Percentiles rank a stretch among this genome's conserved stretches.
Conservation (phyloP, 2,329 filamentous ascomycete genomes). For the Colletotrichum abscissum region DNA sequence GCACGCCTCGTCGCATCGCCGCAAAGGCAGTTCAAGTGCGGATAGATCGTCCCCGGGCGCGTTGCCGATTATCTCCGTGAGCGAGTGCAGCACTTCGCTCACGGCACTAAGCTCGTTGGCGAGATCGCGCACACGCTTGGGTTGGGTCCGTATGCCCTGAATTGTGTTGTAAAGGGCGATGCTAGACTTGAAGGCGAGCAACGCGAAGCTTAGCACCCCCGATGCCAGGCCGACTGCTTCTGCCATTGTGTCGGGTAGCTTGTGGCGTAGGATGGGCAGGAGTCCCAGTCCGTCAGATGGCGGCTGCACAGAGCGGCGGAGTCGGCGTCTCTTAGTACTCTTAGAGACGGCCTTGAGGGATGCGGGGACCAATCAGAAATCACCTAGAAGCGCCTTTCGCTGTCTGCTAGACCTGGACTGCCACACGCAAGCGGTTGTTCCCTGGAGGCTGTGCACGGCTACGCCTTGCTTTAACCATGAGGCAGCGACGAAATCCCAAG, state of each 20-base stretch:
- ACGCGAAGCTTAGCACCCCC: slow-evolving; percentile 33
- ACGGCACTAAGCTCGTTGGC: slow-evolving; percentile 51
- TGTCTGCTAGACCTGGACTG: too few species aligned
- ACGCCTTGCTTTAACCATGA: too few species aligned
- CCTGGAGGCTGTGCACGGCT: too few species aligned
- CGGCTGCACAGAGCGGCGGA: too few species aligned
- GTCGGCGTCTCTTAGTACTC: too few species aligned
- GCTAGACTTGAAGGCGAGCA: slow-evolving; percentile 39
- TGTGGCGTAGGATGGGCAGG: background rate
- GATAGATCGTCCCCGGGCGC: slow-evolving; percentile 33
- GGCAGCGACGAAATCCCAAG: too few species aligned
- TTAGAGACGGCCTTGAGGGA: too few species aligned
- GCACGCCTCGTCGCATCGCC: slow-evolving; percentile 54
- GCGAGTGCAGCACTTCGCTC: slow-evolving; percentile 49
- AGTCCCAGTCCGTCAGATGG: too few species aligned
- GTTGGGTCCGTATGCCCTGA: slow-evolving; percentile 33
- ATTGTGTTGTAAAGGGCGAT: slow-evolving; percentile 34
- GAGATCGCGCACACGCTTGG: slow-evolving; percentile 51
- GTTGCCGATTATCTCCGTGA: slow-evolving; percentile 41
- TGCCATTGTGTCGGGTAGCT: slow-evolving; percentile 33
- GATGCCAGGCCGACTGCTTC: slow-evolving; percentile 35
- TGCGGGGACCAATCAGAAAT: too few species aligned
- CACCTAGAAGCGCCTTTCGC: too few species aligned
- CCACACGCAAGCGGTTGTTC: too few species aligned
- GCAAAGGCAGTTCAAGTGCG: slow-evolving; percentile 47